These are phyloP conservation scores for Epichloe elymi DNA, from an alignment of 2,329 filamentous ascomycete genomes.

Conservation along the genomic window DNA sequence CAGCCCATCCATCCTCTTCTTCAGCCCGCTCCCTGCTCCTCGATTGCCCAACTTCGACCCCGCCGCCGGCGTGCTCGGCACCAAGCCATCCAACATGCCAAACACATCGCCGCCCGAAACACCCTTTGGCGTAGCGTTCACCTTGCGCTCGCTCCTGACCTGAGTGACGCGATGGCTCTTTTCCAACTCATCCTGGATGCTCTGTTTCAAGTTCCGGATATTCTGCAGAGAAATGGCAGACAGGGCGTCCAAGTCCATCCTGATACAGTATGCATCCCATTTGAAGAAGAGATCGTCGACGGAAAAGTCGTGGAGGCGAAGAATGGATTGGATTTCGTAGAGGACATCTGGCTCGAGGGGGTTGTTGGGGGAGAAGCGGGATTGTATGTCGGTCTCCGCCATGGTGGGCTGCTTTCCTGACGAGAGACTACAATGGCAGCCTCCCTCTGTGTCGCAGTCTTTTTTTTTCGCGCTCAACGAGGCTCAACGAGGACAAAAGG, in stretches of 20 bases:
- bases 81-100: constrained; percentile 65
- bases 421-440: background rate
- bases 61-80: constrained; percentile 46
- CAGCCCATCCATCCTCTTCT: constrained; percentile 19
- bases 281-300: constrained; percentile 91
- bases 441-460: background rate
- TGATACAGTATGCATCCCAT: constrained; percentile 97
- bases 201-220: constrained; percentile 69
- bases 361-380: constrained; percentile 23
- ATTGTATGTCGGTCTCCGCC: constrained; percentile 23
- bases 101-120: constrained; percentile 57
- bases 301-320: constrained; percentile 68
- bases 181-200: constrained; percentile 73
- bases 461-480: no score
- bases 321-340: constrained; percentile 71
- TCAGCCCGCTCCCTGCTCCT: constrained; percentile 17
- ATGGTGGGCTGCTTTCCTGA: constrained; percentile 14
- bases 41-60: constrained; percentile 28
- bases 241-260: constrained; percentile 73
- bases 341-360: constrained; percentile 64
- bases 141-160: constrained; percentile 49
- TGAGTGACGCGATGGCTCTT: constrained; percentile 55
- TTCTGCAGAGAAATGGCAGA: constrained; percentile 49
- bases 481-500: no score
- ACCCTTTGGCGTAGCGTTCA: constrained; percentile 49